phyloP scores from a whole-genome alignment of 164 flowering plant species.

The Hamamelis virginiana region DNA sequence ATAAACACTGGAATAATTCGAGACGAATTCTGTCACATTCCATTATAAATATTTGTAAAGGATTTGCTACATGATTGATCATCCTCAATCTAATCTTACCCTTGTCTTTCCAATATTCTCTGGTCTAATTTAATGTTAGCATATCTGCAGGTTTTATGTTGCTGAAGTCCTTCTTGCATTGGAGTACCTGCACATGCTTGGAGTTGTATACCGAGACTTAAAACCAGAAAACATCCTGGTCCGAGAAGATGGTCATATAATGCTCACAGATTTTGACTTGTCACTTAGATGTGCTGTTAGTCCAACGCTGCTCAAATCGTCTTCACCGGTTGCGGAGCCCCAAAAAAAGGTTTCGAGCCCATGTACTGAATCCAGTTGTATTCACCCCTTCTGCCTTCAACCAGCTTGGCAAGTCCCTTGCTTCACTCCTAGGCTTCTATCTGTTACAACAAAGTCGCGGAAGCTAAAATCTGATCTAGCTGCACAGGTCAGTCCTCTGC shows the following conservation, averaged over 20 bases:
- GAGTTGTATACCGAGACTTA: slow-evolving; percentile 87
- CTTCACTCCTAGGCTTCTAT: slow-evolving; percentile 57
- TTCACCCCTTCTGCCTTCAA: slow-evolving; percentile 75
- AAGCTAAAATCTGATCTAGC: slow-evolving; percentile 47
- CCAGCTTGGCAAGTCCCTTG: slow-evolving; percentile 81
- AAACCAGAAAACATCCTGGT: slow-evolving; percentile 89
- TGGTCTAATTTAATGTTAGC: slow-evolving; percentile 5
- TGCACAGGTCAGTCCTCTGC: slow-evolving; percentile 50
- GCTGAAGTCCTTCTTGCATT: slow-evolving; percentile 87
- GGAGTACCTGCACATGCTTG: slow-evolving; percentile 94
- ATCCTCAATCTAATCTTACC: too few species aligned
- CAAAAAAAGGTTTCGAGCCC: slow-evolving; percentile 45
- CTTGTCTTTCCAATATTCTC: neutral
- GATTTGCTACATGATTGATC: neutral
- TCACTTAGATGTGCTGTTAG: slow-evolving; percentile 70
- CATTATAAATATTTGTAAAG: neutral
- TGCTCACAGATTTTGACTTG: slow-evolving; percentile 89
- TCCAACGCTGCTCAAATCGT: slow-evolving; percentile 54
- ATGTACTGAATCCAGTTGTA: slow-evolving; percentile 65
- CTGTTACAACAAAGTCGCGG: slow-evolving; percentile 45
- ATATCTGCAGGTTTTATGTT: slow-evolving; percentile 67
- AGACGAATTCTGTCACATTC: neutral
- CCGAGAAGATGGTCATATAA: slow-evolving; percentile 90
- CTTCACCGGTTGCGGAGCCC: slow-evolving; percentile 37
- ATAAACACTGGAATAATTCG: neutral